phyloP scores from a whole-genome alignment of 768 basidiomycete genomes.

The Pholiota molesta region DNA sequence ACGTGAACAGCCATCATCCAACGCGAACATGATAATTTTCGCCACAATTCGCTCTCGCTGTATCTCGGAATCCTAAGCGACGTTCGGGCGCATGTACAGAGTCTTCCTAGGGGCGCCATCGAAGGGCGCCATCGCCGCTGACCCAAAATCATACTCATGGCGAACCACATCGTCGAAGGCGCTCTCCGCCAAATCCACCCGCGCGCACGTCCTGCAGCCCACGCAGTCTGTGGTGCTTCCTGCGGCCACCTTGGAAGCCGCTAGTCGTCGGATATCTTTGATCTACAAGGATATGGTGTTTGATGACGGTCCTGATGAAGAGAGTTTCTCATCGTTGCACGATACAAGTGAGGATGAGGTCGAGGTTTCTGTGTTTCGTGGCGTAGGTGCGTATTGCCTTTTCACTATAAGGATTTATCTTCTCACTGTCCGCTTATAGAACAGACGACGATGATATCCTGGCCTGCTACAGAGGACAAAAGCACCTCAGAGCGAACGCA shows the following conservation, averaged over 20 bases:
- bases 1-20: too few relatives aligned
- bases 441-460: conserved; percentile 55
- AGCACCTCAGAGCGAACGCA: conserved; percentile 17
- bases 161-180: conserved; percentile 39
- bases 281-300: conserved; percentile 79
- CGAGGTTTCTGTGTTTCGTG: conserved; percentile 17
- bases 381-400: conserved; percentile 11
- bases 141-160: conserved; percentile 47
- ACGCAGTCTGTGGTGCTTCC: conserved; percentile 41
- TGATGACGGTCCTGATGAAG: conserved; percentile 31
- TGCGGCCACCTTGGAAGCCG: conserved; percentile 62
- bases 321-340: neutral
- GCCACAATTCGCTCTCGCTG: too few relatives aligned
- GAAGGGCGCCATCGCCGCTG: conserved; percentile 34
- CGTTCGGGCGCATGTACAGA: conserved; percentile 36
- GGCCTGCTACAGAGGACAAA: conserved; percentile 51
- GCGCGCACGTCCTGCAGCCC: neutral
- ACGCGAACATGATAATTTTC: too few relatives aligned
- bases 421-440: conserved; percentile 32
- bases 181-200: conserved; percentile 12
- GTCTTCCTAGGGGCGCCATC: conserved; percentile 59
- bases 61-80: too few relatives aligned
- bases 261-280: conserved; percentile 67
- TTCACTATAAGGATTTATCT: neutral
- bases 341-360: conserved; percentile 2